Evolutionary conservation across 345 rosid genomes (phyloP).

Genomic region (Psidium guajava): DNA sequence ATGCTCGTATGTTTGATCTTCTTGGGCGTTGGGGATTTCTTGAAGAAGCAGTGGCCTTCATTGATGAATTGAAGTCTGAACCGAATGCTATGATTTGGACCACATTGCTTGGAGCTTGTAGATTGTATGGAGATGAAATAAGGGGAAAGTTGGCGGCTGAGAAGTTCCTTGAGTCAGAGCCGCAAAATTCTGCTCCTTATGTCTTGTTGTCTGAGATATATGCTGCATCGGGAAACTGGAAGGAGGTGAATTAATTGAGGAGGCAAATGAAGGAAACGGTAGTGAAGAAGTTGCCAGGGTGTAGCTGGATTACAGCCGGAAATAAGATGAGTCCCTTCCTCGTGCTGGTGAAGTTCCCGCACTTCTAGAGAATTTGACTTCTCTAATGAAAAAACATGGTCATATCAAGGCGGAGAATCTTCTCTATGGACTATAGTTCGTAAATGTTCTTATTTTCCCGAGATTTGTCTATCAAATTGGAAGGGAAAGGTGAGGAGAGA

Average conservation of each 20-base stretch:
- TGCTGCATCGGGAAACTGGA: conserved; percentile 81
- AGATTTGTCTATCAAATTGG: neutral
- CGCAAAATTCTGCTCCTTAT: conserved; percentile 68
- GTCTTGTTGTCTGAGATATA: conserved; percentile 76
- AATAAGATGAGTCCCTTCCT: conserved; percentile 57
- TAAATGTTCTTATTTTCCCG: neutral
- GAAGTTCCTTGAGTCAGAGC: conserved; percentile 68
- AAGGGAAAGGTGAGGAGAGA: neutral
- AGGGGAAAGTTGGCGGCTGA: conserved; percentile 62
- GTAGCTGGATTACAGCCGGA: conserved; percentile 74
- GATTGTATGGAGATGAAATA: conserved; percentile 70
- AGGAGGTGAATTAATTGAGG: conserved; percentile 57
- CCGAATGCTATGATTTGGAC: conserved; percentile 82
- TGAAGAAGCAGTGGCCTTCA: conserved; percentile 70
- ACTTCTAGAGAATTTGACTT: conserved; percentile 34
- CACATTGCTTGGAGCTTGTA: conserved; percentile 80
- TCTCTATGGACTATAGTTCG: neutral
- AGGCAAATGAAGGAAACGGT: conserved; percentile 70
- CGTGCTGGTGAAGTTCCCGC: conserved; percentile 20
- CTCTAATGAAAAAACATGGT: conserved; percentile 20
- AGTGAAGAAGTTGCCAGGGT: conserved; percentile 73
- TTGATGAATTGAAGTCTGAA: conserved; percentile 38
- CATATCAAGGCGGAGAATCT: neutral
- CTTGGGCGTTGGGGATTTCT: conserved; percentile 86
- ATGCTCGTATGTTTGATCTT: conserved; percentile 93